Percentiles rank a stretch among this genome's conserved stretches.
Evolutionary conservation across 352 stramenopile genomes (phyloP).

Genomic region (Phytophthora sojae): DNA sequence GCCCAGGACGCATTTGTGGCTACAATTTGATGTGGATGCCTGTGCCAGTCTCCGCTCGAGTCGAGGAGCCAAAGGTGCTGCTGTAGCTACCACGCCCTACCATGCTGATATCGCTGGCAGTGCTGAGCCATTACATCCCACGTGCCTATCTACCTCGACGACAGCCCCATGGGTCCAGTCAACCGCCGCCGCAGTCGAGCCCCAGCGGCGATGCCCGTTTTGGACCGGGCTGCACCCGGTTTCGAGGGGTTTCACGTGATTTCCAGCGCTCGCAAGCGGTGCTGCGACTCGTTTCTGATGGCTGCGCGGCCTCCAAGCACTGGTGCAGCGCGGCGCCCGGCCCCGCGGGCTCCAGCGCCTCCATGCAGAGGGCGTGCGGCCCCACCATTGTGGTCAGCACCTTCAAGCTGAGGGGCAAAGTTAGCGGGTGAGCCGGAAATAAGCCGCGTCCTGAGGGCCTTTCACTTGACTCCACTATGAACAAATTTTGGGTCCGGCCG

Average conservation of each 20-base stretch:
- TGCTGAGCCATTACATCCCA: conserved; percentile 1
- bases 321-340: background rate
- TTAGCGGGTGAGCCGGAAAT: background rate
- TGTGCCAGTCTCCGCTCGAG: background rate
- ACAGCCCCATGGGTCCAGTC: conserved; percentile 20
- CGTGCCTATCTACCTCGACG: background rate
- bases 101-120: conserved; percentile 16
- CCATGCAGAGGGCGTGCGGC: conserved; percentile 6
- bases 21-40: conserved; percentile 12
- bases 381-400: conserved; percentile 5
- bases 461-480: background rate
- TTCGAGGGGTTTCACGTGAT: conserved; percentile 24
- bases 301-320: background rate
- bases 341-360: background rate
- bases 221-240: conserved; percentile 5
- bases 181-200: background rate
- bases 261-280: background rate
- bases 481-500: conserved; percentile 6
- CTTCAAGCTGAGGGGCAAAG: background rate
- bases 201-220: background rate
- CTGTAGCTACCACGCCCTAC: background rate
- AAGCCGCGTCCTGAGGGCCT: background rate
- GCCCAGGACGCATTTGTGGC: conserved; percentile 6
- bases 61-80: background rate
- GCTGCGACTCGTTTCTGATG: background rate